phyloP scores from a whole-genome alignment of 306 rosid genomes.

The Prunus persica region Prunus_persica_NCBIv2 NC_034013.1:11738001-11738500 shows the following conservation, averaged over 20 bases:
- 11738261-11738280: conserved; percentile 34
- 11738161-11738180: conserved; percentile 33
- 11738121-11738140: neutral
- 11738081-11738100: conserved; percentile 39
- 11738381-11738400: conserved; percentile 41
- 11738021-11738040: conserved; percentile 46
- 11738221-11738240: conserved; percentile 45
- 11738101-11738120: conserved; percentile 59
- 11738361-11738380: conserved; percentile 44
- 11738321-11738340: conserved; percentile 12
- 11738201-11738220: conserved; percentile 30
- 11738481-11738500: neutral
- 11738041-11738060: conserved; percentile 45
- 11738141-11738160: conserved; percentile 21
- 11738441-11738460: conserved; percentile 47
- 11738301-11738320: conserved; percentile 21
- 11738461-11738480: no score
- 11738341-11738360: conserved; percentile 26
- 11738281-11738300: conserved; percentile 16
- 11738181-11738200: conserved; percentile 41
- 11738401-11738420: conserved; percentile 84
- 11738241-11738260: conserved; percentile 48
- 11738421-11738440: conserved; percentile 60
- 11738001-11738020: conserved; percentile 1
- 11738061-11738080: conserved; percentile 80